Evolutionary conservation across 2,329 filamentous ascomycete species (phyloP), one percentile per base, ranked within the genome.

Genomic region (Aspergillus ochraceus): DNA sequence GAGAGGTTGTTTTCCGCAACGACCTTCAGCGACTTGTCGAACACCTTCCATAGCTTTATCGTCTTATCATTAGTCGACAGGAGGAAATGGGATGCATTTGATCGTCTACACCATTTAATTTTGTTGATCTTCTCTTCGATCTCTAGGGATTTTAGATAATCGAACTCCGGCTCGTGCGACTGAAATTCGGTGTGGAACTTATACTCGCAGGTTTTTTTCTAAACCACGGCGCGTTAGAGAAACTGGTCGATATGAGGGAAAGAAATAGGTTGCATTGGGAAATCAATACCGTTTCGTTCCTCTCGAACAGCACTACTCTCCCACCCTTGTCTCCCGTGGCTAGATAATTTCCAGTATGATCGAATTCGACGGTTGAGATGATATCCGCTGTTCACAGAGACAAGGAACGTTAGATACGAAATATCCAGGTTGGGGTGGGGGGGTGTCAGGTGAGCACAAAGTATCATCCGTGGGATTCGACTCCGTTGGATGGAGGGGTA

Each of bases 101-200:
- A 94, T 79, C 95, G 89, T 74, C 90, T 89, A 79, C 95, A 99
- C 95, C 95, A 99, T 80, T 98, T 99, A 82, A 99, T 99, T 84
- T 99, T 99, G 86, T 99, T 99, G 85, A 99, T 99, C 83, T 99
- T 99, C 80, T 99, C 95, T 84, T 99, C 95, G 74, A 99, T 99
- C 80, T 99, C 95, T 70, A 99, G 86, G 36, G 95, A 99, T 81
- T 99, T 99, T 67, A 99, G 87, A 77, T 99, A 99, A 79, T 99
- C 95, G 79, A 99, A 99, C 79, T 99, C 95, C 64, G 95, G 95
- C 77, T 99, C 95, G 81, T 99, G 95, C 70, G 95, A 99, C 82
- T 99, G 95, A 72, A 99, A 99, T 76, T 99, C 95, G 77, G 95
- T 99, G 79, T 99, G 95, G 78, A 99, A 99, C 79, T 98, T 99